Evolutionary conservation across 306 rosid genomes (phyloP), one percentile per base, ranked within the genome.

Genomic region (Argentina anserina): DNA sequence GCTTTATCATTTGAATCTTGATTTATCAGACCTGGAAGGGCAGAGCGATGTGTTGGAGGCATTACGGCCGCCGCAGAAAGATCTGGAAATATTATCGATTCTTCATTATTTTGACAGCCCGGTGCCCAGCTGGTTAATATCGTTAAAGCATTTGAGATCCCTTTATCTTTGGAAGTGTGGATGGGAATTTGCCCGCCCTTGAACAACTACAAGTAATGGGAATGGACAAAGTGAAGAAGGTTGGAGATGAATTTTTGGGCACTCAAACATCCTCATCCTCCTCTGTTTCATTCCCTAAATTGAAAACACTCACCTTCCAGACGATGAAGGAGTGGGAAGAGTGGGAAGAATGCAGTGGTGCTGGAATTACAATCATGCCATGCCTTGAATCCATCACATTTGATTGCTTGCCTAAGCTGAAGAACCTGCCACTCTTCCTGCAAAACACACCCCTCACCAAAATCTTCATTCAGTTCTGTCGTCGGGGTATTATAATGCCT

Each of bases 161-260:
- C 66, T 75, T 25, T n/a, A n/a, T n/a, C n/a, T n/a, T n/a, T n/a
- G n/a, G n/a, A n/a, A n/a, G n/a, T n/a, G n/a, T n/a, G 39, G n/a
- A 45, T 61, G 50, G 36, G 60, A 61, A 23, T 33, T 50, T 50
- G 28, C 59, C 14, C 1, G 8, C 9, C 13, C 29, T 52, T 9
- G 59, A 52, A 59, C 0, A 1, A 59, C 39, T 59, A 15, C 0
- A 1, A 0, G 4, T 59, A 14, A 2, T 1, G 0, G 4, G n/a
- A 26, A 59, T 74, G 42, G 20, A 21, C 1, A 74, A 45, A 43
- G 26, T 73, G 77, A 33, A 47, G 23, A 62, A 6, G 39, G 70
- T 73, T 25, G 77, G 77, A 10, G 10, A 13, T n/a, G 77, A 73
- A 5, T 62, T 73, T 50, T 46, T 46, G 46, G 77, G 77, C 31